Evolutionary conservation across 805 yeast genomes (phyloP), one percentile per base, ranked within the genome.

Genomic region (Candida pseudofarinosa): DNA sequence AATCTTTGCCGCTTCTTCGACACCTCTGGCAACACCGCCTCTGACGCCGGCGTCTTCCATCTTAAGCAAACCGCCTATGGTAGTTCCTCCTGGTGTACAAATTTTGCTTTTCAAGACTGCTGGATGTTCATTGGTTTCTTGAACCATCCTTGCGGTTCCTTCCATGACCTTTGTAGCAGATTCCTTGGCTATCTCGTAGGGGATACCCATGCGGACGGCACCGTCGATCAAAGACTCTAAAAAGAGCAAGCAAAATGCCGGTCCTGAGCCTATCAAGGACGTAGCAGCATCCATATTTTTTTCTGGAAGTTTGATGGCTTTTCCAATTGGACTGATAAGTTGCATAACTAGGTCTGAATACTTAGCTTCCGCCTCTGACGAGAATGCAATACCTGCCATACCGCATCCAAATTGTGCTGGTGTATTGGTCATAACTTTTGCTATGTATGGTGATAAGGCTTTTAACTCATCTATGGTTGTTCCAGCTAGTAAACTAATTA

Each of bases 11-110:
- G 97, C 91, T 60, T 88, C 95, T 62, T 87, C 88, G 19, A 93
- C 85, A 33, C 95, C 96, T 55, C 88, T 77, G 38, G 95, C 80
- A 54, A 93, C 85, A 18, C 88, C 91, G 37, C 88, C 77, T 67
- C 96, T 83, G 37, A 93, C 85, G 39, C 91, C 95, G 38, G 80
- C 80, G 52, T 88, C 96, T 69, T 93, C 99, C 84, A 93, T 81
- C 50, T 82, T 88, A 63, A 91, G 76, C 45, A 93, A 71, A 0
- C 99, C 99, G 7, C 96, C 96, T 60, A 93, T 93, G 3, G 99
- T 93, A 39, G 97, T 90, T 28, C 99, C 99, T 23, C 93, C 99
- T 18, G 99, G 99, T 0, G 99, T 93, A 60, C 97, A 89, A 6
- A 93, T 93, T 54, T 82, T 83, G 60, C 85, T 81, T 60, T 87